A percentile compares a stretch with the other conserved stretches of the same genome.
Evolutionary conservation across 2,329 filamentous ascomycete species (phyloP).

Genomic region (Aspergillus awamori): DNA sequence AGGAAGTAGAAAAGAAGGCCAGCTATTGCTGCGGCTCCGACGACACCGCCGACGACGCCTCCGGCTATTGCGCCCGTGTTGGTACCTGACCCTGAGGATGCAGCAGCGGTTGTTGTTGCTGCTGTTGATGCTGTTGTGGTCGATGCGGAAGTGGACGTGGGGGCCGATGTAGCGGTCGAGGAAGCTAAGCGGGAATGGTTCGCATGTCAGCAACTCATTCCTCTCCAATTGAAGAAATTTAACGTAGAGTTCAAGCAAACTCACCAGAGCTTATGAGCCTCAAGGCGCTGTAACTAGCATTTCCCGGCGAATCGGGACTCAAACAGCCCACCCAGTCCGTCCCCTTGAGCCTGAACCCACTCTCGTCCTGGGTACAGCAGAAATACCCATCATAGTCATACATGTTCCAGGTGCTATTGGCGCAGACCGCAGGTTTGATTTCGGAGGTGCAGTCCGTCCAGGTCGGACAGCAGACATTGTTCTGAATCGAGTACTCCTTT

Average conservation of each 20-base stretch:
- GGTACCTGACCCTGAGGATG: background rate
- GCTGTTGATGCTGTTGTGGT: background rate
- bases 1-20: background rate
- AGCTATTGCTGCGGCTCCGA: background rate
- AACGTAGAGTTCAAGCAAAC: background rate
- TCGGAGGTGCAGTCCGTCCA: conserved; percentile 7
- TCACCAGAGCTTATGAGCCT: background rate
- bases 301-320: background rate
- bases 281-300: background rate
- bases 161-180: background rate
- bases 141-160: background rate
- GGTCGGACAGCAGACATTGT: conserved; percentile 9
- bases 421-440: background rate
- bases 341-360: background rate
- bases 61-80: conserved; percentile 9
- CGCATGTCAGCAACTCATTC: background rate
- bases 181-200: background rate
- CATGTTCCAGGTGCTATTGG: background rate
- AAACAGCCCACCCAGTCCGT: conserved; percentile 3
- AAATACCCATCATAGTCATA: conserved; percentile 7
- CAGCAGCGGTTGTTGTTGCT: background rate
- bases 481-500: background rate
- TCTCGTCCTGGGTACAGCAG: background rate
- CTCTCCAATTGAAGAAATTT: background rate
- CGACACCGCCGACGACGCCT: conserved; percentile 3